phyloP scores from a whole-genome alignment of 768 basidiomycete species.

The Termitomyces sp. region DNA sequence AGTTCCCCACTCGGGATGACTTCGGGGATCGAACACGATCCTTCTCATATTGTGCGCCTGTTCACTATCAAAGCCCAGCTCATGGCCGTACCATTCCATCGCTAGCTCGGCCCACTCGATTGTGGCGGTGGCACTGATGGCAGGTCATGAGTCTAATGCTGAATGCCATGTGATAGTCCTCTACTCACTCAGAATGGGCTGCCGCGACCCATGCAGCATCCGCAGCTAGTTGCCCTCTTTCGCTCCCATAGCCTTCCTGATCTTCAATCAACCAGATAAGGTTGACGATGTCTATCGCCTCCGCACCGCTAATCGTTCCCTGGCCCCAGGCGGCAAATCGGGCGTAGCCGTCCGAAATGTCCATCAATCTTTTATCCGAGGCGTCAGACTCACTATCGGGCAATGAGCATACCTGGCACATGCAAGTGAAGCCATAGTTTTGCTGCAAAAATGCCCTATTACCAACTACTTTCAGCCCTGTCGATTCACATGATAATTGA shows the following conservation, averaged over 20 bases:
- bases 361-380: slow-evolving; percentile 48
- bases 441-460: slow-evolving; percentile 44
- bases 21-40: slow-evolving; percentile 31
- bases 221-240: slow-evolving; percentile 58
- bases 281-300: slow-evolving; percentile 46
- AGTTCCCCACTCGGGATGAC: slow-evolving; percentile 48
- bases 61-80: slow-evolving; percentile 54
- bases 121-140: slow-evolving; percentile 39
- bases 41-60: slow-evolving; percentile 37
- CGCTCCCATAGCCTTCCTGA: slow-evolving; percentile 65
- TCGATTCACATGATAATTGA: neutral
- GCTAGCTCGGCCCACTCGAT: slow-evolving; percentile 49
- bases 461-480: neutral
- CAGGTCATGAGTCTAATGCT: neutral
- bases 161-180: slow-evolving; percentile 3
- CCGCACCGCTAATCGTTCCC: slow-evolving; percentile 37
- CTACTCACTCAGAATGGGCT: slow-evolving; percentile 58
- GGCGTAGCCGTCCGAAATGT: slow-evolving; percentile 42
- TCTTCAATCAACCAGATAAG: slow-evolving; percentile 57
- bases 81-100: slow-evolving; percentile 50
- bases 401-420: slow-evolving; percentile 56
- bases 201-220: slow-evolving; percentile 60
- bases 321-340: slow-evolving; percentile 49
- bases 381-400: slow-evolving; percentile 39
- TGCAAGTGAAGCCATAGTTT: slow-evolving; percentile 58